Evolutionary conservation across 805 yeast species (phyloP).

Genomic region (Wickerhamomyces alni): DNA sequence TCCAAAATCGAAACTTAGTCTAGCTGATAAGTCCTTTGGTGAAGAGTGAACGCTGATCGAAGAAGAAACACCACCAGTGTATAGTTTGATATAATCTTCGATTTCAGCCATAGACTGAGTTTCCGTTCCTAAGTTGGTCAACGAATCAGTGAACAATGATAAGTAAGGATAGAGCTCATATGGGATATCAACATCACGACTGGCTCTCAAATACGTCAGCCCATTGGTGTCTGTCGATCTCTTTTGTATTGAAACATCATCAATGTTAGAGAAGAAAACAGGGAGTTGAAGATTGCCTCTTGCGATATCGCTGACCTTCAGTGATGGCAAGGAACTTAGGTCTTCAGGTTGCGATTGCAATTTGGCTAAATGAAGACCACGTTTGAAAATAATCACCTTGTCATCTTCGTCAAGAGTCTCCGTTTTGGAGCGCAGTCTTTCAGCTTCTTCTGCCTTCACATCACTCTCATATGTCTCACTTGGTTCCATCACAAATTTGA

Average conservation of each 20-base stretch:
- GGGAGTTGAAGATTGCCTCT: conserved; percentile 38
- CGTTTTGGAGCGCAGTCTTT: conserved; percentile 40
- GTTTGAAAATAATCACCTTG: conserved; percentile 45
- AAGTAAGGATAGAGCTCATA: conserved; percentile 57
- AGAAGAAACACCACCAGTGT: conserved; percentile 83
- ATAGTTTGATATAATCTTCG: conserved; percentile 76
- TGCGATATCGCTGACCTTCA: conserved; percentile 69
- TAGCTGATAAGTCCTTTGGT: conserved; percentile 45
- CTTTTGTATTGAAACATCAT: conserved; percentile 29
- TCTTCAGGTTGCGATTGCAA: conserved; percentile 70
- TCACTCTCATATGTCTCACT: conserved; percentile 44
- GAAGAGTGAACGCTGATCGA: conserved; percentile 49
- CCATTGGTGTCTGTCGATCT: conserved; percentile 75
- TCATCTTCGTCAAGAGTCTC: conserved; percentile 47
- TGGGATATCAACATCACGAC: conserved; percentile 59
- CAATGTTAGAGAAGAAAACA: conserved; percentile 23
- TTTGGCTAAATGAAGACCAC: conserved; percentile 54
- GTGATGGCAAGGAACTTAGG: conserved; percentile 72
- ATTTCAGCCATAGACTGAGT: conserved; percentile 66
- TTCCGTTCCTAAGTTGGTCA: conserved; percentile 84
- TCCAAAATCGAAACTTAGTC: conserved; percentile 47
- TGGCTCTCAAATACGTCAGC: conserved; percentile 66
- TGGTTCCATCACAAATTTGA: conserved; percentile 77
- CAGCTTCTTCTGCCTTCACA: conserved; percentile 50
- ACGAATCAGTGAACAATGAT: conserved; percentile 71